Evolutionary conservation across 2,329 filamentous ascomycete species (phyloP).

Genomic region (Botrytis fabae): DNA sequence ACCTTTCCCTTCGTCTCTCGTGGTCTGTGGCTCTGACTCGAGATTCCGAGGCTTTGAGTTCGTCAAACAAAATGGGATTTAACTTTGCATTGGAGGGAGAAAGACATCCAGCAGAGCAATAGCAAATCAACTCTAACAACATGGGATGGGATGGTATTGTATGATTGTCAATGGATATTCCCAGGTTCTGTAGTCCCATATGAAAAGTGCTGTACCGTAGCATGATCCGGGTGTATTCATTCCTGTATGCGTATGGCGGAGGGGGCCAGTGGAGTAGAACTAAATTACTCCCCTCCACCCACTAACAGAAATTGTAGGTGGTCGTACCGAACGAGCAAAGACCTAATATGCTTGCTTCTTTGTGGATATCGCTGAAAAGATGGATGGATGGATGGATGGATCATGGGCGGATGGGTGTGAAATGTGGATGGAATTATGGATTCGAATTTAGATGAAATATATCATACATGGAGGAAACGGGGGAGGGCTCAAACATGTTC

Average conservation of each 20-base stretch:
- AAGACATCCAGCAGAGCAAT: background rate
- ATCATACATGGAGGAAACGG: background rate
- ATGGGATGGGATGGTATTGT: background rate
- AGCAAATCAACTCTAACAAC: background rate
- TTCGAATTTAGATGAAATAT: background rate
- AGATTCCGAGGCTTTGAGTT: background rate
- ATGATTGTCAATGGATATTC: background rate
- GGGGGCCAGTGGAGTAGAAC: slow-evolving; percentile 12
- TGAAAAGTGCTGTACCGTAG: background rate
- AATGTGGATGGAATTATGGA: background rate
- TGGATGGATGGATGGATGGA: background rate
- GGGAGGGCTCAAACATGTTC: background rate
- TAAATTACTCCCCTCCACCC: slow-evolving; percentile 17
- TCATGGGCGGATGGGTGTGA: background rate
- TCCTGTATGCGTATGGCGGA: slow-evolving; percentile 11
- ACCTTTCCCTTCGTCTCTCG: background rate
- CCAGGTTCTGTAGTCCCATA: slow-evolving; percentile 7
- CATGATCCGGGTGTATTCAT: slow-evolving; percentile 6
- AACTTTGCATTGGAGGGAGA: background rate
- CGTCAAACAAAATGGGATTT: background rate
- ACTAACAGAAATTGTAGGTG: slow-evolving; percentile 9
- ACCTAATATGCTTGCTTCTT: slow-evolving; percentile 16
- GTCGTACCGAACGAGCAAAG: slow-evolving; percentile 12
- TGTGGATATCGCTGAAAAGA: slow-evolving; percentile 9
- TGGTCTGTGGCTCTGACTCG: background rate